phyloP scores from a whole-genome alignment of 2,329 filamentous ascomycete species.

The Colletotrichum spaethianum region DNA sequence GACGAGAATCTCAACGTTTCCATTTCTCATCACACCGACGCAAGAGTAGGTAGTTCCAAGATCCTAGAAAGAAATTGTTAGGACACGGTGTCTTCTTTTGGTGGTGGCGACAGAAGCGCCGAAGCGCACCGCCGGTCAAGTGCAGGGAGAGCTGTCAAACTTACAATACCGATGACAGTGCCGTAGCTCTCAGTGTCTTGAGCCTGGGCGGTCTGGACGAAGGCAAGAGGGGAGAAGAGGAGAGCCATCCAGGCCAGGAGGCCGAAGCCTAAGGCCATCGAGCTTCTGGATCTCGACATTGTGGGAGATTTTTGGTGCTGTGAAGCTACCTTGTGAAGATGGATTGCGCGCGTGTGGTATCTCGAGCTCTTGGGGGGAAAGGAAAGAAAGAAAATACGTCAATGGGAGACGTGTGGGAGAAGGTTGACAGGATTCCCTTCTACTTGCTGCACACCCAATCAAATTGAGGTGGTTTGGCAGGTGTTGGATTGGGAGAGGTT shows the following conservation, averaged over 20 bases:
- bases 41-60: conserved; percentile 91
- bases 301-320: conserved; percentile 36
- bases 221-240: conserved; percentile 88
- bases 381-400: conserved; percentile 13
- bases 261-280: conserved; percentile 86
- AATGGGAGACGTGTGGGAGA: conserved; percentile 14
- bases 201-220: conserved; percentile 83
- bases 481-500: conserved; percentile 32
- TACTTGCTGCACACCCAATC: conserved; percentile 39
- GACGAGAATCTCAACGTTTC: conserved; percentile 94
- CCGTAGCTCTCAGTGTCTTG: conserved; percentile 85
- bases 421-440: conserved; percentile 32
- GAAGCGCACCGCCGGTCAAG: background rate
- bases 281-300: conserved; percentile 74
- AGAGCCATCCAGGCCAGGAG: conserved; percentile 92
- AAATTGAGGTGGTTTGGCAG: conserved; percentile 38
- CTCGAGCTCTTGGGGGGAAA: conserved; percentile 12
- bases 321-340: conserved; percentile 25
- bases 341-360: conserved; percentile 32
- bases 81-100: background rate
- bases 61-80: conserved; percentile 62
- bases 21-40: conserved; percentile 96
- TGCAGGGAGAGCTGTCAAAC: conserved; percentile 47
- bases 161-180: conserved; percentile 92
- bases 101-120: background rate